Evolutionary conservation across 2,329 filamentous ascomycete genomes (phyloP), one percentile per base, ranked within the genome.

Genomic region (Alternaria infectoria): DNA sequence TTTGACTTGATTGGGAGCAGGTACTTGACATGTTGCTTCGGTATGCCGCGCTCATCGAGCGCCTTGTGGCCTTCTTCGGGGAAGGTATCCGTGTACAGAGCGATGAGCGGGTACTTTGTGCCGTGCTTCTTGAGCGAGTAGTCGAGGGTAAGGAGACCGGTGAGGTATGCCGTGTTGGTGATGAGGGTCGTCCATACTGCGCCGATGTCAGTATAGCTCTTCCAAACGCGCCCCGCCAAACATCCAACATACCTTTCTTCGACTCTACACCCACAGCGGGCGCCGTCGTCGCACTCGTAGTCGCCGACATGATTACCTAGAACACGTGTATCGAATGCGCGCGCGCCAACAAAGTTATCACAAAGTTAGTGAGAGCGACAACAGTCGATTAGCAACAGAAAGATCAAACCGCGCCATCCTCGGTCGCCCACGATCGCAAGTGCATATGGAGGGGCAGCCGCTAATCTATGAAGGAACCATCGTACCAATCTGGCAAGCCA

Each of bases 151-250:
- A 97, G 85, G 54, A 97, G 89, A 50, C 93, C 93, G 6, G 91
- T 86, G 64, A 97, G 89, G 80, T 97, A 97, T 72, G 86, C 85
- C 52, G 88, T 89, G 81, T 96, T 96, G 63, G 93, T 97, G 77
- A 97, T 93, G 69, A 97, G 86, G 11, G 90, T 92, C 26, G 92
- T 93, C 93, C 93, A 97, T 77, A 96, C 93, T 92, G 54, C 32
- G 7, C 23, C n/a, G 11, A 15, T 28, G 54, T 63, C 9, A 59
- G 45, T 19, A 40, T 19, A 5, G 26, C 9, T 10, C 17, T 57
- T 60, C 52, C 50, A 58, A n/a, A 49, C 43, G 57, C 44, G 52
- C 54, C 51, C 32, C 55, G 55, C 32, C 17, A 61, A 25, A 57
- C 32, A 26, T 57, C 61, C 6, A 32, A n/a, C n/a, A 43, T 61